Evolutionary conservation across 257 asterid species (phyloP), one percentile per base, ranked within the genome.

Genomic region (Capsicum pubescens): DNA sequence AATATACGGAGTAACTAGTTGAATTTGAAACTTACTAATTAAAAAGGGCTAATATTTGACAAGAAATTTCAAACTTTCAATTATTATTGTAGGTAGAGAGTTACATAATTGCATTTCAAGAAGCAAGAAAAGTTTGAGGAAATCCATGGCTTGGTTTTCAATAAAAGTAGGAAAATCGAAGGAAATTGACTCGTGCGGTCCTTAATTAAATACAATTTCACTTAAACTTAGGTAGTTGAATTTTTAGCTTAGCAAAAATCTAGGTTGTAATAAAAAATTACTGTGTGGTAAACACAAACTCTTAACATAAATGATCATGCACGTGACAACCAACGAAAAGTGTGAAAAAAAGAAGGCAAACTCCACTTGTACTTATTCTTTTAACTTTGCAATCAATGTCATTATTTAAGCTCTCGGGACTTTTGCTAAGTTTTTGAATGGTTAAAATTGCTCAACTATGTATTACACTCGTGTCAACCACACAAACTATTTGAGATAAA

Each of bases 131-230:
- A 80, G 9, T 81, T 91, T 39, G 94, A 85, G 95, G 97, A 93
- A 93, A 93, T 89, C 93, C 94, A 92, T 86, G 95, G 88, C 87
- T 79, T 84, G 82, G 87, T 87, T 84, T 90, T 89, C 91, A 86
- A 87, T 80, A 85, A 74, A 63, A 39, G 86, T 81, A 79, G 84
- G 92, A 87, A 82, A 68, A 87, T 89, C 89, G 90, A 87, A 91
- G 95, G 89, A 81, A 80, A 87, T 94, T 92, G 93, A 90, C 92
- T 88, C 90, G 85, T 91, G 92, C 90, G 85, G 50, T 82, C 84
- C 58, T 83, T 77, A 42, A 71, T 79, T 35, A 77, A 80, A 44
- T 64, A 39, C 48, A 84, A 39, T 4, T 80, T 21, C 1, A 50
- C 42, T 74, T 74, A 21, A 19, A 50, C 81, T 77, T 77, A 77